Conservation (phyloP, 768 basidiomycete species). For the Boletus rubropictus region DNA sequence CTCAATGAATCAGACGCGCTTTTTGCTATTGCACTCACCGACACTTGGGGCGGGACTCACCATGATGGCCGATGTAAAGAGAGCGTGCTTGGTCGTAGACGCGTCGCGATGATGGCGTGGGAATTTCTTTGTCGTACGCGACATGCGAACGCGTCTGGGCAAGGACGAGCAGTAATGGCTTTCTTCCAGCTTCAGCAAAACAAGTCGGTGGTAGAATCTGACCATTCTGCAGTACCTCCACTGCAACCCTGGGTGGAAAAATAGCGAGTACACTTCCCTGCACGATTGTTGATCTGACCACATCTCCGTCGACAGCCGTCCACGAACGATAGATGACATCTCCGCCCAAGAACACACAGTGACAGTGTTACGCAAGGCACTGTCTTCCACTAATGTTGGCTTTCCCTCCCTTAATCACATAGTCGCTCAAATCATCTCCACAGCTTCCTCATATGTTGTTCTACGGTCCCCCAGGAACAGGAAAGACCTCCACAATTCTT, state of each 20-base stretch:
- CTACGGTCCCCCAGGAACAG: constrained; percentile 98
- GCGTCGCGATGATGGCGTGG: constrained; percentile 25
- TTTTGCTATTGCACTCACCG: constrained; percentile 13
- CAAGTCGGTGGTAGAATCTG: constrained; percentile 35
- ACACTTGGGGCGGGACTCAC: constrained; percentile 7
- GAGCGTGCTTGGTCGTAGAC: constrained; percentile 9
- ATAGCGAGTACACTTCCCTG: constrained; percentile 58
- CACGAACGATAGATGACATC: constrained; percentile 96
- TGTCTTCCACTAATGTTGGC: constrained; percentile 86
- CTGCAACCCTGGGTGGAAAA: constrained; percentile 98
- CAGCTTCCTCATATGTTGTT: constrained; percentile 99
- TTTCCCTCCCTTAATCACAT: neutral
- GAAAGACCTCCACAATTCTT: constrained; percentile 97
- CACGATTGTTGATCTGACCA: neutral
- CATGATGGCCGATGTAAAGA: constrained; percentile 21
- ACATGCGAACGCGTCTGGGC: constrained; percentile 4
- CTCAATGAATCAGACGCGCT: constrained; percentile 5
- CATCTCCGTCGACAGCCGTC: constrained; percentile 54
- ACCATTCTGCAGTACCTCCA: constrained; percentile 48
- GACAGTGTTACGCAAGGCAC: constrained; percentile 82
- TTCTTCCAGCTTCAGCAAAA: constrained; percentile 55
- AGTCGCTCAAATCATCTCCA: constrained; percentile 9
- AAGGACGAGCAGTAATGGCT: constrained; percentile 40
- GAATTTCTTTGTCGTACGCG: constrained; percentile 30
- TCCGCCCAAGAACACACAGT: constrained; percentile 97